Base-by-base conservation (phyloP, 192 early-diverging fungal genomes). In the Funneliformis geosporum region DNA sequence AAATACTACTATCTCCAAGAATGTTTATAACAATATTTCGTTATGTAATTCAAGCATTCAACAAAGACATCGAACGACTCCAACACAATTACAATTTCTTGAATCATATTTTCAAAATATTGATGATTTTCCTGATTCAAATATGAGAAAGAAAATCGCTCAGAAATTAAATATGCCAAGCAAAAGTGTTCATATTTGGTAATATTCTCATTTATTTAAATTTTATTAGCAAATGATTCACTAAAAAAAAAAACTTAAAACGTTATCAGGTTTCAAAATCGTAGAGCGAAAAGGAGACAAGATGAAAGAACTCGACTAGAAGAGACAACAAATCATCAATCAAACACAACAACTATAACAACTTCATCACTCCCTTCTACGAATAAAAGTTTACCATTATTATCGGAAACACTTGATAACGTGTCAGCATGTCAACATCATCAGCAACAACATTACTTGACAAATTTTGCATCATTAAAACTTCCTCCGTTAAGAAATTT, bases 161-260 rank as follows among this genome's bases (percentile, higher is more conserved):
- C n/a, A 23, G 44, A 64, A 44, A 16, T 64, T 76, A 28, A 46
- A 44, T 21, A 76, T 76, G 74, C 73, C 73, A 59, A 59, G 47
- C 11, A 76, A 76, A 76, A 76, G 75, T 28, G 75, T 76, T 64
- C 61, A 76, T 65, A 66, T 76, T 76, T 76, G 75, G 75, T 76
- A 65, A 40, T 0, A 7, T 18, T 50, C n/a, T n/a, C n/a, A 27
- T 50, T 28, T 28, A 2, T 14, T 21, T 59, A 23, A 47, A n/a
- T n/a, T n/a, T n/a, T n/a, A n/a, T n/a, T n/a, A n/a, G n/a, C n/a
- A n/a, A n/a, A n/a, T n/a, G n/a, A n/a, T n/a, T n/a, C n/a, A n/a
- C n/a, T n/a, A n/a, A n/a, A n/a, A n/a, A n/a, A n/a, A n/a, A n/a
- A n/a, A n/a, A n/a, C n/a, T n/a, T n/a, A n/a, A n/a, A n/a, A n/a